Base-by-base conservation (phyloP, 2,329 filamentous ascomycete genomes). In the Trichoderma harzianum region DNA sequence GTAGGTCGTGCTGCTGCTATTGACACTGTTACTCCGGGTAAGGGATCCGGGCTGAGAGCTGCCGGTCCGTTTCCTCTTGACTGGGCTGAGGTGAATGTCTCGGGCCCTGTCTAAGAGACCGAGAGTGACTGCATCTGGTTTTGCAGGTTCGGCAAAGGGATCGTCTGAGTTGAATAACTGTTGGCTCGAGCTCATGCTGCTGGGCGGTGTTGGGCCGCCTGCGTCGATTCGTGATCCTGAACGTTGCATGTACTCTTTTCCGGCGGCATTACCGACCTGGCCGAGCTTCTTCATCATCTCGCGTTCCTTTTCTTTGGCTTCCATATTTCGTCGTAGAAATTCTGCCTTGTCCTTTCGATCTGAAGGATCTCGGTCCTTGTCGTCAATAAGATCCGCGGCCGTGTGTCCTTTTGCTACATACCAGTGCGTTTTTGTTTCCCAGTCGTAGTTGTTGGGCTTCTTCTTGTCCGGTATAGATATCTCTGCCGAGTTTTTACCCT, bases 211-310 rank as follows among this genome's bases (percentile, higher is more conserved):
- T 21, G 11, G 5, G 12, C 60, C 58, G 14, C 60, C 58, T 26
- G 51, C 66, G 24, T 39, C 53, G 8, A 63, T 60, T 55, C 65
- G 79, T 72, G 72, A 74, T 14, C 77, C 78, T n/a, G 79, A 71
- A 30, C 75, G 80, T 68, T 83, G 85, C 86, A 94, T 90, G 80
- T 95, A 95, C 73, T 93, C 91, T 61, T 85, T 88, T 2, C 92
- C 92, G 0, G 91, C 87, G 7, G 90, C 90, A 63, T 84, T 86
- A 11, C 92, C 92, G 72, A 90, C 83, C 65, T 87, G 83, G 11
- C 88, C 89, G 3, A 96, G 84, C 75, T 89, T 89, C 78, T 88
- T 89, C 74, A 90, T 91, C 63, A 96, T 86, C 28, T 93, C 90
- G 24, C 89, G 85, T 79, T 95, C 93, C 77, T 88, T 91, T 79